Evolutionary conservation across 1,139 yeast species (phyloP), one percentile per base, ranked within the genome.

Genomic region (Hansenula anomala): DNA sequence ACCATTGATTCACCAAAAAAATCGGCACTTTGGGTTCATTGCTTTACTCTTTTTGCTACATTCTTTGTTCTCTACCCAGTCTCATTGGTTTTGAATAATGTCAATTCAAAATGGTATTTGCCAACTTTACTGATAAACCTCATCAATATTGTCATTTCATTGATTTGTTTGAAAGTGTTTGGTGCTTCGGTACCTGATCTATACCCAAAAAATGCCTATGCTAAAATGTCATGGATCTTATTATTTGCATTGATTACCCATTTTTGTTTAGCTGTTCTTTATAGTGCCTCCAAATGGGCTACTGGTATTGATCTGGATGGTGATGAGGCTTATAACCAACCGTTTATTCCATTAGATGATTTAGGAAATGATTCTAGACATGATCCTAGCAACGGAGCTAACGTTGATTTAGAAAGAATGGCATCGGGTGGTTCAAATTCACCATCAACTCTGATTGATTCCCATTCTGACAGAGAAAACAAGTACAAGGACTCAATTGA

Each of bases 181-280:
- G 73, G 78, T 33, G 60, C 67, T 10, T 67, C 83, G 16, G 80
- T 81, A 14, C 82, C 86, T 0, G 60, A 73, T 43, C 66, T 88
- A 52, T 92, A 87, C 55, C 96, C 96, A 1, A 69, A 73, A 31
- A 86, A 86, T 56, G 80, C 83, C 2, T 90, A 90, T 59, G 66
- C 76, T 22, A 73, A 70, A 49, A 78, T 85, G 79, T 70, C 84
- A 28, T 67, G 75, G 57, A 74, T 83, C 14, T 61, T 87, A 46
- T 61, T 80, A 11, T 60, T 81, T 36, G 58, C 77, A 12, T 62
- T 80, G 1, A 41, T 73, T 2, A 60, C 66, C 4, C 95, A 86
- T 48, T 72, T 73, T 55, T 46, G 69, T 4, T 58, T 78, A 24
- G 81, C 90, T 4, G 52, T 74, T 7, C 51, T 75, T 20, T 58